These are phyloP conservation scores for Medakamo hakoo DNA, from an alignment of 139 green algal genomes.

Conservation along the genomic window DNA sequence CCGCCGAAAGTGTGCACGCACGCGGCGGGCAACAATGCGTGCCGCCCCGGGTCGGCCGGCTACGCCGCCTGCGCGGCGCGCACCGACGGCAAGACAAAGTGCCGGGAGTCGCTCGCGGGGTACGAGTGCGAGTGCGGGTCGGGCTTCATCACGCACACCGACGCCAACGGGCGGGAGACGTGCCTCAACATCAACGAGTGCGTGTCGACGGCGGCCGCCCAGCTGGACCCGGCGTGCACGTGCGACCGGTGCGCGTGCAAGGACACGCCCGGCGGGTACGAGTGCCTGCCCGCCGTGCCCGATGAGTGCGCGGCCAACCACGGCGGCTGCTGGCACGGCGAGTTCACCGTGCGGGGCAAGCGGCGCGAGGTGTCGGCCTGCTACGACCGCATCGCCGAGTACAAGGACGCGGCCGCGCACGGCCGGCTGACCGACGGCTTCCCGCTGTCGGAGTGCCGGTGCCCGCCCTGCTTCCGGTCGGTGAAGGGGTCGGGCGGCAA, in stretches of 20 bases:
- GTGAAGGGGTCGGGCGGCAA: slow-evolving; percentile 3
- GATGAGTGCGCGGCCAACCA: slow-evolving; percentile 42
- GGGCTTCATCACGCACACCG: slow-evolving; percentile 25
- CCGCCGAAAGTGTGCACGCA: slow-evolving; percentile 57
- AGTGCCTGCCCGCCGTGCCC: slow-evolving; percentile 40
- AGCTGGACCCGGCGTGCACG: slow-evolving; percentile 32
- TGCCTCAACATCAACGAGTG: slow-evolving; percentile 73
- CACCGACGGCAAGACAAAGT: slow-evolving; percentile 38
- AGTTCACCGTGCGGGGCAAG: slow-evolving; percentile 19
- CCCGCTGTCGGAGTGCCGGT: slow-evolving; percentile 25
- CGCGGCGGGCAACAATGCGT: slow-evolving; percentile 42
- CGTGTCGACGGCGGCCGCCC: slow-evolving; percentile 11
- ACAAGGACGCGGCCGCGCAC: slow-evolving; percentile 16
- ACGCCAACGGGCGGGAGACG: slow-evolving; percentile 17
- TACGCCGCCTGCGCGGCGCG: slow-evolving; percentile 35
- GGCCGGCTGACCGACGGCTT: slow-evolving; percentile 6
- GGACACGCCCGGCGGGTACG: slow-evolving; percentile 49
- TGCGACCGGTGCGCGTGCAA: slow-evolving; percentile 62
- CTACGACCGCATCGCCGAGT: slow-evolving; percentile 28
- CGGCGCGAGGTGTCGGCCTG: slow-evolving; percentile 25
- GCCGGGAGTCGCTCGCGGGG: slow-evolving; percentile 58
- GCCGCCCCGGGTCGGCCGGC: slow-evolving; percentile 30
- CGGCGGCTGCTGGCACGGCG: slow-evolving; percentile 38
- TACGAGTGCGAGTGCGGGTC: slow-evolving; percentile 60
- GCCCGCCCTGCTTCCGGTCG: slow-evolving; percentile 37